These are phyloP conservation scores for Phanerochaete carnosa DNA, from an alignment of 768 basidiomycete genomes.

Conservation along the genomic window DNA sequence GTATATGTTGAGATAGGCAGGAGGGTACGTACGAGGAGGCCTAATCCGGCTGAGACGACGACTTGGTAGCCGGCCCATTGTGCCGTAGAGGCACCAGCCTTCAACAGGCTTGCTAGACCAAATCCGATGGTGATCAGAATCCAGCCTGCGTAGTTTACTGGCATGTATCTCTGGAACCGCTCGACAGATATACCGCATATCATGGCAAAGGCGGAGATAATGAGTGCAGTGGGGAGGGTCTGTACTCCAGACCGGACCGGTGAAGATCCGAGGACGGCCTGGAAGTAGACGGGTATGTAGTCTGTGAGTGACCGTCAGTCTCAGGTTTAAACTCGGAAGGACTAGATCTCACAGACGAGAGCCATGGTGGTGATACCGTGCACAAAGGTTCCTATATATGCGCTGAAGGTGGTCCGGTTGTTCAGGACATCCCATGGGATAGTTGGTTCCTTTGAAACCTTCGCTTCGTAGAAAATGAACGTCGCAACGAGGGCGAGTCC, in stretches of 20 bases:
- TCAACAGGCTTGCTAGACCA: conserved; percentile 18
- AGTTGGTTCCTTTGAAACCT: conserved; percentile 7
- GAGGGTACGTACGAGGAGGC: conserved; percentile 4
- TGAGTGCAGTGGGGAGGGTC: conserved; percentile 19
- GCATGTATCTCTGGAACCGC: conserved; percentile 23
- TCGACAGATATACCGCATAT: conserved; percentile 21
- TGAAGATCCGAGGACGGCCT: conserved; percentile 34
- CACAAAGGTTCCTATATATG: conserved; percentile 19
- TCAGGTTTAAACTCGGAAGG: neutral
- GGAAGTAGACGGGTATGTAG: conserved; percentile 42
- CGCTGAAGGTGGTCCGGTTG: conserved; percentile 10
- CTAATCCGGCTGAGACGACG: conserved; percentile 4
- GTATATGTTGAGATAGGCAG: too few species aligned
- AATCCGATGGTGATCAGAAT: conserved; percentile 31
- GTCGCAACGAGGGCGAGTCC: conserved; percentile 31
- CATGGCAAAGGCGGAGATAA: conserved; percentile 26
- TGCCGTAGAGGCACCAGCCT: conserved; percentile 5
- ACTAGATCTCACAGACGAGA: conserved; percentile 19
- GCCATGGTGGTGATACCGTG: conserved; percentile 15
- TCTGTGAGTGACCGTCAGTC: conserved; percentile 20
- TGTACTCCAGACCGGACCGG: conserved; percentile 27
- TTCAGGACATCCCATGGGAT: conserved; percentile 14
- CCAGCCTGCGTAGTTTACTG: conserved; percentile 34
- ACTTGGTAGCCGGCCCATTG: conserved; percentile 13
- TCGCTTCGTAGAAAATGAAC: conserved; percentile 19